phyloP scores from a whole-genome alignment of 2,329 filamentous ascomycete genomes.

The Rhinocladiella similis region DNA sequence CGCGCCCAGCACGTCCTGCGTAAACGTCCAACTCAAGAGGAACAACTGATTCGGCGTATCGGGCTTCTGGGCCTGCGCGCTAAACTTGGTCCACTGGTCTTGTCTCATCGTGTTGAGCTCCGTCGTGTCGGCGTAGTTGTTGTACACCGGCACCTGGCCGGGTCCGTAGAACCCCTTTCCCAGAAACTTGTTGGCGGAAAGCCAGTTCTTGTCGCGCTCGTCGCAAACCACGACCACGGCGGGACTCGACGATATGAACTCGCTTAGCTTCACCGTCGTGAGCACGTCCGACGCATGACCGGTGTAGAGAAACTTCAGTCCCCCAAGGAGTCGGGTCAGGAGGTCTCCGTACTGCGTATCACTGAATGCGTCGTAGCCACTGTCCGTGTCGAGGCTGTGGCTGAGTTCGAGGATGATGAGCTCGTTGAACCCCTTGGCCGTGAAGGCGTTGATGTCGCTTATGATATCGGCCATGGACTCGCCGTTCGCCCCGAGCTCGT shows the following conservation, averaged over 20 bases:
- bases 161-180: constrained; percentile 38
- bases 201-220: constrained; percentile 33
- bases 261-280: constrained; percentile 34
- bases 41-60: constrained; percentile 15
- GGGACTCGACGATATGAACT: constrained; percentile 38
- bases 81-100: constrained; percentile 41
- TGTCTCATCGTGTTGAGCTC: constrained; percentile 34
- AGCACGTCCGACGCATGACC: constrained; percentile 31
- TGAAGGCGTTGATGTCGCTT: constrained; percentile 45
- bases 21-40: constrained; percentile 25
- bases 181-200: constrained; percentile 20
- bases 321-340: constrained; percentile 42
- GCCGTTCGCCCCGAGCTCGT: constrained; percentile 37
- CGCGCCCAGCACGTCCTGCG: constrained; percentile 11
- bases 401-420: constrained; percentile 50
- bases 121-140: constrained; percentile 36
- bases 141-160: constrained; percentile 38
- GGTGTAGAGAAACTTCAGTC: constrained; percentile 43
- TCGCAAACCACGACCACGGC: constrained; percentile 39
- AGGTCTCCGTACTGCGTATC: constrained; percentile 44
- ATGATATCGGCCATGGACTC: constrained; percentile 47
- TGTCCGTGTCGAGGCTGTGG: constrained; percentile 46
- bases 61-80: constrained; percentile 1
- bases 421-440: constrained; percentile 42
- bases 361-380: constrained; percentile 40